Evolutionary conservation across 2,329 filamentous ascomycete species (phyloP), one percentile per base, ranked within the genome.

Genomic region (Aspergillus nomiae): DNA sequence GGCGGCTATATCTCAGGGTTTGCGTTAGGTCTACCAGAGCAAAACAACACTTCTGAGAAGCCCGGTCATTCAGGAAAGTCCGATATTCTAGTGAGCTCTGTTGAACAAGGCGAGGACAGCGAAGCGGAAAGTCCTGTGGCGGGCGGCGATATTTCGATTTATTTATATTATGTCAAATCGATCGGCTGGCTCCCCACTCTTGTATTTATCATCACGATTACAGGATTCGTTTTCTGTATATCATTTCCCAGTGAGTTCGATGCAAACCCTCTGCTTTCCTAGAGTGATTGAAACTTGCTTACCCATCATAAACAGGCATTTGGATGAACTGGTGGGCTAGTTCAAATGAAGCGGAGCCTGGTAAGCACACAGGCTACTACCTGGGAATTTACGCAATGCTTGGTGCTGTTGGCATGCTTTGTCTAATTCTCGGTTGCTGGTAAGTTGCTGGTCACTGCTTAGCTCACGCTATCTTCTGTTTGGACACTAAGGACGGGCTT

Each of bases 321-420:
- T 80, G 78, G 79, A 63, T 81, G 4, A 75, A 79, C 63, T 79
- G 74, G 76, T 81, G 78, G 79, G 74, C 78, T 11, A 67, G 61
- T 6, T 74, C 77, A 24, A 78, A 80, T 58, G 72, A 73, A n/a
- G 63, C 67, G 28, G 65, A 74, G 30, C 77, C 75, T 46, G 75
- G 74, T 41, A 68, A 71, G 58, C 71, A 71, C 50, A 64, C 76
- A 1, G 76, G 69, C 10, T 76, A 80, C 45, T 81, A 77, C 43
- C 59, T 80, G 16, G 77, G 77, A 28, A 75, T 80, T 48, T 78
- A 79, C 65, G 74, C 71, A 34, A 77, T 79, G 75, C 71, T 79
- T 21, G 77, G 77, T 11, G 71, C 71, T 36, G n/a, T 77, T 8
- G 75, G 73, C 19, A 76, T 80, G 69, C 43, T 78, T 21, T 71